Evolutionary conservation across 139 green algal genomes (phyloP), one percentile per base, ranked within the genome.

Genomic region (Chlamydomonas incerta): DNA sequence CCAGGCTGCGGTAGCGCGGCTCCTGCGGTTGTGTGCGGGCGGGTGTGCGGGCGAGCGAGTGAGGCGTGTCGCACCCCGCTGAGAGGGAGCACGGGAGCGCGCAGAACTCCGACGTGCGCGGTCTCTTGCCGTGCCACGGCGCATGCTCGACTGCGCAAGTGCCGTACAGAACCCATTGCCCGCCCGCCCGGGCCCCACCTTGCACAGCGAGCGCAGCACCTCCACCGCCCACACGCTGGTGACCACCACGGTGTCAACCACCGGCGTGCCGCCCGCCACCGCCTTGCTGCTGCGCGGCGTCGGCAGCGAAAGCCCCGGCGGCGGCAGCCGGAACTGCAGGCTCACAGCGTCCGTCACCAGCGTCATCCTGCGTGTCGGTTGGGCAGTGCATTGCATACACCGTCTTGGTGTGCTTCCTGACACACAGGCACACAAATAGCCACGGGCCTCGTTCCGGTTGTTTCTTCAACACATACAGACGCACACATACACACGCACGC

Each of bases 201-300:
- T 89, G 57, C 88, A 91, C 31, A 98, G 86, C 34, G 62, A 57
- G 26, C 95, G 92, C 82, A 98, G 92, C 62, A 97, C 77, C 28
- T 93, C 83, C 60, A 98, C 95, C 37, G 90, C 92, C 96, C 96
- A 98, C n/a, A 98, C 91, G 26, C 91, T 95, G 28, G 91, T 96
- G 17, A 93, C 83, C 26, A 91, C 91, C 82, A 97, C 69, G 11
- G 87, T 80, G 74, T 98, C 95, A 33, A 97, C 93, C 11, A 93
- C 83, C 0, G 90, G 87, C 29, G 89, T 71, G 2, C 95, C 93
- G 11, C 87, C 80, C 0, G 95, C 93, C 23, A 98, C 86, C 11
- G 81, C 88, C 0, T 80, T 31, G 3, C 70, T 91, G 55, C 20
- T 76, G 35, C 89, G 89, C 0, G 91, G 77, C 5, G 79, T 33